Base-by-base conservation (phyloP, 164 flowering plant species). In the Piper betle region DNA sequence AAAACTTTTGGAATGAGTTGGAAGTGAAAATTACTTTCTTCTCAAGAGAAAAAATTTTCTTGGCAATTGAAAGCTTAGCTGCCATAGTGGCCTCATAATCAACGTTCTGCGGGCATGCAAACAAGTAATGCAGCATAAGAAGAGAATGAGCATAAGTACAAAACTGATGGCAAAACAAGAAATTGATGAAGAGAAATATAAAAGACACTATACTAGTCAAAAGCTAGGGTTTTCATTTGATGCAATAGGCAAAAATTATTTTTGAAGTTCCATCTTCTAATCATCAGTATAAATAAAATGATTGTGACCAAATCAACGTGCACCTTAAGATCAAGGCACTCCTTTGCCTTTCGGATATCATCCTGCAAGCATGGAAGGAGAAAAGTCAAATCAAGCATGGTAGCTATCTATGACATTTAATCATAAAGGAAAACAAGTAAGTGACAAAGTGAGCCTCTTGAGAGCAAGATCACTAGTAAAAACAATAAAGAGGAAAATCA, bases 41-140 rank as follows among this genome's bases (percentile, higher is more conserved):
- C 77, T 93, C 98, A 42, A 57, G 64, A 6, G 69, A 50, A 64
- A 81, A 93, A 53, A 92, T 63, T 72, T 82, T 89, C 84, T 80
- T 82, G 60, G 98, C 84, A 71, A 93, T 87, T 54, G 94, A 80
- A 65, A 89, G 84, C 73, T 93, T 93, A n/a, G 80, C 69, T 55
- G 82, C 82, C 96, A 93, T 64, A 2, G 96, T 79, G 58, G 92
- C 94, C 67, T 93, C 98, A 66, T 93, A 93, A 75, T 93, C 98
- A 60, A 93, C 94, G 72, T 67, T 86, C 98, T 93, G 80, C 71
- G 69, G 6, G 10, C 10, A 46, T 12, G 50, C 13, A 46, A 1
- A 46, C 50, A 46, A 46, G 50, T 12, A 46, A 46, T 46, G 15
- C 50, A 46, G 50, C 11, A 25, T 25, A 25, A 25, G 33, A 25